Evolutionary conservation across 768 basidiomycete genomes (phyloP).

Genomic region (Austroboletus festivus): DNA sequence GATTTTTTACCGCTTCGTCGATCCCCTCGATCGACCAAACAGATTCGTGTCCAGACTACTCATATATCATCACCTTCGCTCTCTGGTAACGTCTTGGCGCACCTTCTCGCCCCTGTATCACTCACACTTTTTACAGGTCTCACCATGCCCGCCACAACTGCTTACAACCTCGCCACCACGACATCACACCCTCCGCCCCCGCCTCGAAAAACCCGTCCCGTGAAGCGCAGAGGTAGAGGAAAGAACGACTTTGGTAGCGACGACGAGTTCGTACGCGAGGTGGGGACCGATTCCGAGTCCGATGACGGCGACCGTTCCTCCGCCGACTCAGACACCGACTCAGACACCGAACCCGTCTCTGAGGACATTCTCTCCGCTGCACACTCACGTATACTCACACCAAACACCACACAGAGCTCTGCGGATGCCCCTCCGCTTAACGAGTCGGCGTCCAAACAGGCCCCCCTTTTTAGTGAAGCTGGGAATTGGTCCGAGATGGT

Average conservation of each 20-base stretch:
- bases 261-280: constrained; percentile 74
- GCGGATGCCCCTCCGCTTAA: constrained; percentile 35
- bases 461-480: constrained; percentile 51
- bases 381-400: constrained; percentile 57
- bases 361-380: constrained; percentile 55
- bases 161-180: constrained; percentile 13
- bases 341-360: constrained; percentile 67
- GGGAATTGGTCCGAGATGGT: constrained; percentile 85
- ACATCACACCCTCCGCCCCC: constrained; percentile 34
- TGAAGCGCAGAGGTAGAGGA: constrained; percentile 63
- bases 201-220: constrained; percentile 42
- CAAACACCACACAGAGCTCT: constrained; percentile 64
- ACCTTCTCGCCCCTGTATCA: too few species aligned
- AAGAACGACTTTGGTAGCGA: constrained; percentile 63
- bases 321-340: constrained; percentile 58
- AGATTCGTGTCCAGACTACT: too few species aligned
- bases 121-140: constrained; percentile 13
- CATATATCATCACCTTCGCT: too few species aligned
- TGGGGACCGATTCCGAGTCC: constrained; percentile 64
- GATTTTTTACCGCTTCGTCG: too few species aligned
- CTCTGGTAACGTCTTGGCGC: too few species aligned
- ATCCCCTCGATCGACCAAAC: too few species aligned
- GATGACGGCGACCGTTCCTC: constrained; percentile 62
- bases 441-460: constrained; percentile 23
- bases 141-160: constrained; percentile 47